Base-by-base conservation (phyloP, 2,329 filamentous ascomycete genomes). In the Endoconidiophora polonica region DNA sequence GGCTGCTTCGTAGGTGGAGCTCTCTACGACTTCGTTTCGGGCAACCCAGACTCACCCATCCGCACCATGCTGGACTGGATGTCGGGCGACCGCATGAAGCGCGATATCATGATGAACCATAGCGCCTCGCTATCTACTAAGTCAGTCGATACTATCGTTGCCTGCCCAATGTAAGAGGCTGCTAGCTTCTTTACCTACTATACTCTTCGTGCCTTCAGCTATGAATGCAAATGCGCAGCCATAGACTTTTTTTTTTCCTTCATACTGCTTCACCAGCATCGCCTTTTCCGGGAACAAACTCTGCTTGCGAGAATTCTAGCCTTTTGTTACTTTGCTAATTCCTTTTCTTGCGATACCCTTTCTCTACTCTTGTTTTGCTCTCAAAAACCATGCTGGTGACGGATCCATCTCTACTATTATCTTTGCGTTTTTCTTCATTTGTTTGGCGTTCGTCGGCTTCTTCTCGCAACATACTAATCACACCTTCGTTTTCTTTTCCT, bases 11-110 rank as follows among this genome's bases (percentile, higher is more conserved):
- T 81, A 55, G 80, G 81, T 3, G 80, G 76, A 2, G 76, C 78
- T 59, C 56, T 83, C 22, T 83, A 84, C 59, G 79, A 84, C 60
- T 59, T 74, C 2, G 75, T 83, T 59, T 66, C 86, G 37, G 86
- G 79, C 59, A 82, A 77, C 0, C 81, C 81, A 3, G 63, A 79
- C n/a, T 81, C 73, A 56, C 80, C 81, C 0, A 69, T 86, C 56
- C 86, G 86, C 62, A 77, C 71, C 0, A 79, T 53, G 20, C 44
- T 53, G 6, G 47, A 53, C 44, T 49, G 51, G 43, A 44, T 49
- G 33, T 53, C 47, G 16, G 47, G 47, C 22, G 51, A 53, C n/a
- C 48, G 48, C 22, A 46, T 37, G 10, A 48, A 52, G 46, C 33
- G 33, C 4, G 48, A 53, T 12, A 43, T 49, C 6, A 38, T 47